Conservation (phyloP, 2,329 filamentous ascomycete genomes). For the Teratosphaeria pseudoeucalypti region DNA sequence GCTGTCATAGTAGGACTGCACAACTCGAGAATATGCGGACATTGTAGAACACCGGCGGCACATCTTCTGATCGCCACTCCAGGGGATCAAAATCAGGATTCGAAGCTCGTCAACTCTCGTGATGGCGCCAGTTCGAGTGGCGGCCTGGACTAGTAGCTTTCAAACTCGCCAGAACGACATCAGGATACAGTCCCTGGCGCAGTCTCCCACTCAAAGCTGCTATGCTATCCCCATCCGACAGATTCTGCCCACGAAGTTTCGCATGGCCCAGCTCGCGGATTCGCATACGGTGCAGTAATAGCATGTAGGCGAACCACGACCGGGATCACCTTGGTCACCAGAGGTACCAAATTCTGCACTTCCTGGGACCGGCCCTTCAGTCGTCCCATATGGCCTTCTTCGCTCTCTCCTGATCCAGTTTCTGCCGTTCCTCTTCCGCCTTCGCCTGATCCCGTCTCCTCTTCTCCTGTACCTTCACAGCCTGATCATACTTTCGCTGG, state of each 20-base stretch:
- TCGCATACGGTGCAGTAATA: not conserved
- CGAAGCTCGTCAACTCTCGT: too few species aligned
- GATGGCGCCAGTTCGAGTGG: too few species aligned
- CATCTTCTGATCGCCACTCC: too few species aligned
- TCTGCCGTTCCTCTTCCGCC: slow-evolving; percentile 52
- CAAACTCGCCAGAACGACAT: too few species aligned
- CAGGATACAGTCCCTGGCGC: too few species aligned
- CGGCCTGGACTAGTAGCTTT: too few species aligned
- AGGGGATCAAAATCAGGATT: too few species aligned
- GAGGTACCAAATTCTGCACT: not conserved
- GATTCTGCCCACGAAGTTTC: not conserved
- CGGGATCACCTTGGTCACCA: not conserved
- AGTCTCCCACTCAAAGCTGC: too few species aligned
- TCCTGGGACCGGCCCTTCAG: slow-evolving; percentile 19
- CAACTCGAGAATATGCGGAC: too few species aligned
- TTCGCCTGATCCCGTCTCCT: slow-evolving; percentile 64
- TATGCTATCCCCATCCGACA: too few species aligned
- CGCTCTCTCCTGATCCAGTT: slow-evolving; percentile 59
- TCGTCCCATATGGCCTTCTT: slow-evolving; percentile 81
- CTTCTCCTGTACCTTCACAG: slow-evolving; percentile 73
- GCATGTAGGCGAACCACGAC: not conserved
- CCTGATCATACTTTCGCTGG: slow-evolving; percentile 74
- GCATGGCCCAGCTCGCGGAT: not conserved
- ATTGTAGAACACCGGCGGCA: too few species aligned
- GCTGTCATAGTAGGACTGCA: too few species aligned